Evolutionary conservation across 2,329 filamentous ascomycete genomes (phyloP), one percentile per base, ranked within the genome.

Genomic region (Aspergillus sp.): DNA sequence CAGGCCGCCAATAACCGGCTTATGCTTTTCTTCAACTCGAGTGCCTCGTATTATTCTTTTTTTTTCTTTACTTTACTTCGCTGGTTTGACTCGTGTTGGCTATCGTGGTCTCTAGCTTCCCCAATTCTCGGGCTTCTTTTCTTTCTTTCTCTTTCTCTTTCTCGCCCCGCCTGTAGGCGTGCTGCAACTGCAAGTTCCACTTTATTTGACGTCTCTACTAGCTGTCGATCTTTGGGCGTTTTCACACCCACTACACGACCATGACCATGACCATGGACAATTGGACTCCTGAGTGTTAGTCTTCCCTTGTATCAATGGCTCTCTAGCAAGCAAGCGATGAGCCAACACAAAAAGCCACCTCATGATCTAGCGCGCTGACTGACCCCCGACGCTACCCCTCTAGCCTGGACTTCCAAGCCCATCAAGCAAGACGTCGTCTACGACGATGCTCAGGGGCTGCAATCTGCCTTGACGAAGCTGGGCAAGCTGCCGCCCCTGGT

Each of bases 401-500:
- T 22, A 69, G 66, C 66, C n/a, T 69, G 66, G 66, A 51, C 64
- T 32, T 60, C 65, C 7, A 69, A 69, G 22, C 66, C 66, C 57
- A 67, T 67, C 57, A 67, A 67, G 46, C 66, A 69, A 49, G 65
- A 67, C 45, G 66, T 69, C 12, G 60, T 74, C 29, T 82, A 82
- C 60, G 75, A 78, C n/a, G 77, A 82, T 64, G 57, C 67, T 18
- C 63, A 73, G 26, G 74, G 72, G 7, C 71, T 81, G 29, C 66
- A 77, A 49, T 69, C 70, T 22, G 76, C 79, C 4, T 63, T 81
- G 6, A 60, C 64, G 18, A 79, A 81, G 63, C 66, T 82, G 42
- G 72, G 78, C 58, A 74, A 70, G 52, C 70, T 82, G 6, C 80
- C 80, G 20, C 80, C 80, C 0, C 66, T 82, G 42, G 80, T 81